phyloP scores from a whole-genome alignment of 129 eudicot genomes.

The Arctium lappa region DNA sequence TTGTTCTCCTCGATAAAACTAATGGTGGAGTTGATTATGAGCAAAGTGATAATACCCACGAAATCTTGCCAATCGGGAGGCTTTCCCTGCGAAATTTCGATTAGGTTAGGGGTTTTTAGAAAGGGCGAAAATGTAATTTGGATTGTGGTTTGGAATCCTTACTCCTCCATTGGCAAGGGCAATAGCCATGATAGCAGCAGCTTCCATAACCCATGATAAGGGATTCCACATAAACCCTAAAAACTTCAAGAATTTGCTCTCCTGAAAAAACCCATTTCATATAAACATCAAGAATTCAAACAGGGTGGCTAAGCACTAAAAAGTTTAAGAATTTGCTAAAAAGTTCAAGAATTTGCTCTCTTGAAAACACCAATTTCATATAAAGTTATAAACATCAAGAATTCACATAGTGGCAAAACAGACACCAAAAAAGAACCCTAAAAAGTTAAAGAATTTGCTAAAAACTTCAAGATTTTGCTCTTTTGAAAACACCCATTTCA shows the following conservation, averaged over 20 bases:
- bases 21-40: conserved; percentile 90
- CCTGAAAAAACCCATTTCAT: conserved; percentile 50
- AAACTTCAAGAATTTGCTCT: conserved; percentile 93
- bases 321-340: conserved; percentile 81
- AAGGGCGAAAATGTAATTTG: background rate
- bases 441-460: conserved; percentile 54
- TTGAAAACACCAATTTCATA: conserved; percentile 41
- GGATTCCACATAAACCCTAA: conserved; percentile 99
- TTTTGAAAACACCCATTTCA: conserved; percentile 52
- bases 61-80: conserved; percentile 99
- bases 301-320: conserved; percentile 31
- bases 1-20: conserved; percentile 98
- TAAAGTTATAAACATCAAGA: background rate
- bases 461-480: conserved; percentile 54
- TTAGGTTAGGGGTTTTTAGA: background rate
- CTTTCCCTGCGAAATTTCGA: conserved; percentile 57
- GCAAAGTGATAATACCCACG: conserved; percentile 93
- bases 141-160: conserved; percentile 19
- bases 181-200: conserved; percentile 99
- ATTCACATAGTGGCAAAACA: background rate
- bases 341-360: conserved; percentile 58
- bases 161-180: conserved; percentile 99
- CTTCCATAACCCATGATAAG: conserved; percentile 99
- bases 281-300: conserved; percentile 6
- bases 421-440: background rate